Base-by-base conservation (phyloP, 2,329 filamentous ascomycete genomes). In the Paracorniculantispora psalliotae region DNA sequence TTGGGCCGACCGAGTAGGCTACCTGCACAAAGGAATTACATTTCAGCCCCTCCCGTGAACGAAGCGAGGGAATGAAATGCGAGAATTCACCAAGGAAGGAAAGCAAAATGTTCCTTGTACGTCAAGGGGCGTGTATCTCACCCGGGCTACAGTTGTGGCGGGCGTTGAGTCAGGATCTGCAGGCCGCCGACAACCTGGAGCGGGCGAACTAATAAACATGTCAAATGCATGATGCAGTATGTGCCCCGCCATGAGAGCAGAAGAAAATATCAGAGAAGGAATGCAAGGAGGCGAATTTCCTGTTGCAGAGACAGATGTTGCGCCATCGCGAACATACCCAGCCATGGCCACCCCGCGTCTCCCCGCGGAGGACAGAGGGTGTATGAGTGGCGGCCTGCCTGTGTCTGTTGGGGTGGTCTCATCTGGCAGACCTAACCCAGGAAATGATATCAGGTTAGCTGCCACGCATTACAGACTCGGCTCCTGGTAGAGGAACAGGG, bases 141-240 rank as follows among this genome's bases (percentile, higher is more conserved):
- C 47, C 30, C 46, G 47, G 25, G 17, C 44, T 57, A 21, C 55
- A 50, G 47, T 57, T 57, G 55, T 57, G 55, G 55, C 55, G 47
- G 55, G 19, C 47, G 17, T 57, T 50, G 55, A 57, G 55, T 50
- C 55, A 57, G 55, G 55, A 57, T 57, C 55, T 57, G 55, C 55
- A 44, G 55, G 37, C 25, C 17, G 55, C 23, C 25, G 25, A 43
- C 46, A 28, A 47, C 23, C 44, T 43, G 54, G 25, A 39, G 55
- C 55, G 35, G 46, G 46, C 15, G 19, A 57, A 51, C 55, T 50
- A 57, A 51, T 44, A 44, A 49, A 41, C 54, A 50, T 49, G 23
- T 43, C 46, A 37, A 57, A 57, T 50, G 54, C 46, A 50, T 50
- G 25, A 41, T 50, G 46, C 54, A 33, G 30, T 13, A 30, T 17